Evolutionary conservation across 768 basidiomycete genomes (phyloP).

Genomic region (Podaxis carcinomalis): DNA sequence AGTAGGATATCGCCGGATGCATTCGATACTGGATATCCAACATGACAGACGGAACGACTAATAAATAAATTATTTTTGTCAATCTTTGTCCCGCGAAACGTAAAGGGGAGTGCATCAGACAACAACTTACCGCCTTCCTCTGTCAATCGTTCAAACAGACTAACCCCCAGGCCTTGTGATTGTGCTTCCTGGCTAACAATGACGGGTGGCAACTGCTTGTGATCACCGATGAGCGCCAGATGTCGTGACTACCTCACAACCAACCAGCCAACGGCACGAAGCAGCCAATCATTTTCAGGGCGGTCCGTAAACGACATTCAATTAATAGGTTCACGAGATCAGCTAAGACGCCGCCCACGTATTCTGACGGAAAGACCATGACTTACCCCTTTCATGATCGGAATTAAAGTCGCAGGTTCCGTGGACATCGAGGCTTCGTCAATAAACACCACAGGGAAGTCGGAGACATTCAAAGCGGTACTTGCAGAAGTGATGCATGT

Average conservation of each 20-base stretch:
- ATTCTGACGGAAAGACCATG: conserved; percentile 2
- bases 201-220: conserved; percentile 91
- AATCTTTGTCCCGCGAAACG: conserved; percentile 5
- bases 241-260: conserved; percentile 59
- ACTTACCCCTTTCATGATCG: conserved; percentile 91
- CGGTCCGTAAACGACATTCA: background rate
- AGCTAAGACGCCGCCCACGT: conserved; percentile 1
- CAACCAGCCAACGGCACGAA: conserved; percentile 2
- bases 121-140: conserved; percentile 70
- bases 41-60: conserved; percentile 87
- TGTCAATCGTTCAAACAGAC: conserved; percentile 88
- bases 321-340: background rate
- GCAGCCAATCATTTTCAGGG: background rate
- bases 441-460: conserved; percentile 90
- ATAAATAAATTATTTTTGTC: background rate
- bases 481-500: conserved; percentile 82
- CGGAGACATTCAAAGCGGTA: conserved; percentile 58
- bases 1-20: conserved; percentile 86
- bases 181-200: conserved; percentile 76
- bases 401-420: conserved; percentile 87
- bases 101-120: conserved; percentile 9
- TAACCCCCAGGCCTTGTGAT: conserved; percentile 66
- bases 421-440: conserved; percentile 98
- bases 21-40: conserved; percentile 95
- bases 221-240: conserved; percentile 90